A percentile compares a stretch with the other conserved stretches of the same genome.
These are phyloP conservation scores for Elongisporangium undulatum DNA, from an alignment of 352 stramenopile species.

Conservation along the genomic window DNA sequence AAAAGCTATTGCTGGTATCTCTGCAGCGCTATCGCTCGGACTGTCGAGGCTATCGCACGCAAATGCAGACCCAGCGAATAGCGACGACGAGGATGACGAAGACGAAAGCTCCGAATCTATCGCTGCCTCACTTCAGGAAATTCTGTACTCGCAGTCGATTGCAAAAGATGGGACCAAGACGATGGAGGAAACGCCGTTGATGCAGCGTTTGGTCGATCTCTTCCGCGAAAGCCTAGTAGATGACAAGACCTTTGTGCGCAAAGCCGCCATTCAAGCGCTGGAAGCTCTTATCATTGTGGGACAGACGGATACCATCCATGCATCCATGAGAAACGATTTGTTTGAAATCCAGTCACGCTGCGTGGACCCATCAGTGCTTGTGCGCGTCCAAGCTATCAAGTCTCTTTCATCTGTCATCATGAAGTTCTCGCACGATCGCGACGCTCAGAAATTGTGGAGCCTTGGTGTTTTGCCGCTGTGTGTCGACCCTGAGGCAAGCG, in stretches of 20 bases:
- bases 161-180: conserved; percentile 22
- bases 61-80: conserved; percentile 4
- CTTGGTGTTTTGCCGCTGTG: conserved; percentile 80
- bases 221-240: conserved; percentile 71
- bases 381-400: conserved; percentile 80
- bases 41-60: conserved; percentile 25
- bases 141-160: conserved; percentile 37
- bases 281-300: conserved; percentile 63
- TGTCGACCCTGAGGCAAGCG: conserved; percentile 68
- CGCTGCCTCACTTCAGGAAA: conserved; percentile 34
- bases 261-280: conserved; percentile 70
- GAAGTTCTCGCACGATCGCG: conserved; percentile 57
- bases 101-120: conserved; percentile 27
- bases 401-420: conserved; percentile 75
- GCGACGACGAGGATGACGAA: conserved; percentile 17
- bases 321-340: conserved; percentile 55
- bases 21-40: conserved; percentile 47
- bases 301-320: conserved; percentile 22
- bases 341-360: conserved; percentile 77
- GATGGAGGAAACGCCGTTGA: conserved; percentile 54
- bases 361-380: conserved; percentile 66
- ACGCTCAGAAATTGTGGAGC: conserved; percentile 82
- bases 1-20: conserved; percentile 78
- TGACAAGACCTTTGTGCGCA: conserved; percentile 83
- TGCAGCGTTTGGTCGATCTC: conserved; percentile 62